Evolutionary conservation across 345 rosid genomes (phyloP).

Genomic region (Citropsis articulata): DNA sequence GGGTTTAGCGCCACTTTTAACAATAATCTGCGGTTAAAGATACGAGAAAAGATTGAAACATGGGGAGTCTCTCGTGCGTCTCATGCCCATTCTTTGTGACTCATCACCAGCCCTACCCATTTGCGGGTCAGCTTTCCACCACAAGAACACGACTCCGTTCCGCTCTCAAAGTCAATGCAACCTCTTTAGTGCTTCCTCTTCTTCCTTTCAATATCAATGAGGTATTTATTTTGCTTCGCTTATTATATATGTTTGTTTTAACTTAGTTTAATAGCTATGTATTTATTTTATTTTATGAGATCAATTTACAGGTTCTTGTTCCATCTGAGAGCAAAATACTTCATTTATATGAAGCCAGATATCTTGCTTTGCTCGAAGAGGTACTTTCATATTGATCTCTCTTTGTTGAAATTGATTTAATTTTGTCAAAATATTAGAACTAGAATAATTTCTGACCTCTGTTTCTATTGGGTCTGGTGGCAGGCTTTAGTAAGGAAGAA

Average conservation of each 20-base stretch:
- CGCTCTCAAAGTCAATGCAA: slow-evolving; percentile 18
- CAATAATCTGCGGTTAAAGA: not conserved
- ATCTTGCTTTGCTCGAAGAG: slow-evolving; percentile 72
- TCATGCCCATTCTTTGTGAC: not conserved
- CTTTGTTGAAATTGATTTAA: too few species aligned
- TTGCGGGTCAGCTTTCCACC: not conserved
- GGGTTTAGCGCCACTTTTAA: not conserved
- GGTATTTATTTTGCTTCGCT: slow-evolving; percentile 21
- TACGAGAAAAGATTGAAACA: not conserved
- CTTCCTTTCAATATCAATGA: slow-evolving; percentile 61
- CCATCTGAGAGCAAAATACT: slow-evolving; percentile 74
- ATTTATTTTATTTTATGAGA: not conserved
- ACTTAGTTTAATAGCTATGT: not conserved
- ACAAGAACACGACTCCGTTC: slow-evolving; percentile 3
- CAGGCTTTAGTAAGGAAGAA: slow-evolving; percentile 57
- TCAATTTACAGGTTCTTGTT: slow-evolving; percentile 52
- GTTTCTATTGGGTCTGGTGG: slow-evolving; percentile 15
- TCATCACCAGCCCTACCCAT: not conserved
- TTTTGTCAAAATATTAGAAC: not conserved
- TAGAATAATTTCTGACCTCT: not conserved
- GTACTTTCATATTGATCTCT: slow-evolving; percentile 25
- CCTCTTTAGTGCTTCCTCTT: slow-evolving; percentile 52
- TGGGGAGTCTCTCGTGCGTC: not conserved
- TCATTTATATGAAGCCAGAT: slow-evolving; percentile 78
- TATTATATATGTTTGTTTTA: not conserved